These are phyloP conservation scores for Sungouiella thailandica DNA, from an alignment of 805 yeast genomes.

Conservation along the genomic window DNA sequence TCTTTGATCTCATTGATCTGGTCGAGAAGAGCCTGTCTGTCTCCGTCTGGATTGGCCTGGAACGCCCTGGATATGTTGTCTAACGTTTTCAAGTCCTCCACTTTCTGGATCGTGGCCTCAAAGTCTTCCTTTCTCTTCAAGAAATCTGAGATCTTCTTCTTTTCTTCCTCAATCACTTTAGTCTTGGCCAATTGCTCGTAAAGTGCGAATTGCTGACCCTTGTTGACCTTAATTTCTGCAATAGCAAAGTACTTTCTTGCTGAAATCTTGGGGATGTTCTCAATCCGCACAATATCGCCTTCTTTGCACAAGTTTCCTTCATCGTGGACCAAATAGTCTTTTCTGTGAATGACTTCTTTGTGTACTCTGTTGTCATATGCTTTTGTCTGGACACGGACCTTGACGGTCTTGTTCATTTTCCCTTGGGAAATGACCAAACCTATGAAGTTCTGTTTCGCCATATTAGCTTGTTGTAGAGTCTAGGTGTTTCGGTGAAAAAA, in stretches of 20 bases:
- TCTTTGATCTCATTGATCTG: constrained; percentile 34
- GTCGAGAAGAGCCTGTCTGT: constrained; percentile 18
- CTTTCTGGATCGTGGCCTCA: constrained; percentile 24
- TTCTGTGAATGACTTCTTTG: constrained; percentile 71
- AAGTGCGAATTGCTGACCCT: constrained; percentile 86
- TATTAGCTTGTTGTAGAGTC: constrained; percentile 18
- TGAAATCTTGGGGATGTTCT: constrained; percentile 80
- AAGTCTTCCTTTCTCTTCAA: constrained; percentile 36
- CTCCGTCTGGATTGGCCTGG: constrained; percentile 20
- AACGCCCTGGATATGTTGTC: constrained; percentile 25
- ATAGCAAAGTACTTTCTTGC: constrained; percentile 81
- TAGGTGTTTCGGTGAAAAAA: constrained; percentile 1
- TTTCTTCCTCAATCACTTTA: constrained; percentile 65
- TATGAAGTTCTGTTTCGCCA: constrained; percentile 87
- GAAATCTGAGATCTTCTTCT: constrained; percentile 49
- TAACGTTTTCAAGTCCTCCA: constrained; percentile 34
- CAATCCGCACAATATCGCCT: constrained; percentile 93
- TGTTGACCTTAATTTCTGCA: constrained; percentile 82
- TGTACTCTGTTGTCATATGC: constrained; percentile 67
- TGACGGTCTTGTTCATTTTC: constrained; percentile 91
- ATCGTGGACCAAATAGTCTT: constrained; percentile 88
- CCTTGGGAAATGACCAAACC: constrained; percentile 96
- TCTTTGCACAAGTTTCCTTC: constrained; percentile 88
- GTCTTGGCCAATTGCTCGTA: constrained; percentile 71
- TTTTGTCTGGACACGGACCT: constrained; percentile 80